Percentiles rank a stretch among this genome's conserved stretches.
Conservation (phyloP, 75 land plant genomes). For the Cupressus sempervirens region DNA sequence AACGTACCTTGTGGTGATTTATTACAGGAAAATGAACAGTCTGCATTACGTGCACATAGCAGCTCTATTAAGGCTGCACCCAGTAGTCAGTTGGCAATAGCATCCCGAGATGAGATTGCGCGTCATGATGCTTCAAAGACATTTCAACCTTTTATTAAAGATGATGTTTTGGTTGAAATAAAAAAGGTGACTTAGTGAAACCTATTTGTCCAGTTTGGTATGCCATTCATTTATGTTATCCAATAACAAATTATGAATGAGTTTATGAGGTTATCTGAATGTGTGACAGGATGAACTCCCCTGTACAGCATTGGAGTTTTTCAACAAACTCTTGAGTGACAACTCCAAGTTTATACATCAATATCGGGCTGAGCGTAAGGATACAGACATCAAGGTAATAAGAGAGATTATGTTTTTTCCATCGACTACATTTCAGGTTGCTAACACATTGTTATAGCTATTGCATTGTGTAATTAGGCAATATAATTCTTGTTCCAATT, state of each 20-base stretch:
- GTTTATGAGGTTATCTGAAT: conserved; percentile 3
- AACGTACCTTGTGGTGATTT: neutral
- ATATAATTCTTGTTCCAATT: no score
- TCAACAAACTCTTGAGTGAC: conserved; percentile 50
- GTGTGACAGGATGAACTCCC: conserved; percentile 69
- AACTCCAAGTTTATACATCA: conserved; percentile 62
- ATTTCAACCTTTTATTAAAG: conserved; percentile 76
- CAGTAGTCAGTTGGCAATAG: conserved; percentile 22
- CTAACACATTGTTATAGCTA: neutral
- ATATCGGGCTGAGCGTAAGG: conserved; percentile 60
- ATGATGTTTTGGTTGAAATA: conserved; percentile 71
- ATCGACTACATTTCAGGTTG: neutral
- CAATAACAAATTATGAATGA: neutral
- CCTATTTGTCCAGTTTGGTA: neutral
- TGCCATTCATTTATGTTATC: neutral
- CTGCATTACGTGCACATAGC: conserved; percentile 79
- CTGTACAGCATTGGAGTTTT: conserved; percentile 78
- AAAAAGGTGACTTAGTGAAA: conserved; percentile 38
- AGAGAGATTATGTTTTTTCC: neutral
- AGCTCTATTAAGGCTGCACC: conserved; percentile 48
- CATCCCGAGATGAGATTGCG: conserved; percentile 13
- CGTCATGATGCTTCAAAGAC: conserved; percentile 17
- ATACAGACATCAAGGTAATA: conserved; percentile 69
- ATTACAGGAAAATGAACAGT: conserved; percentile 38
- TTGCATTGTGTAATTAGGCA: neutral